These are phyloP conservation scores for Suillus cothurnatus DNA, from an alignment of 768 basidiomycete genomes.

Conservation along the genomic window DNA sequence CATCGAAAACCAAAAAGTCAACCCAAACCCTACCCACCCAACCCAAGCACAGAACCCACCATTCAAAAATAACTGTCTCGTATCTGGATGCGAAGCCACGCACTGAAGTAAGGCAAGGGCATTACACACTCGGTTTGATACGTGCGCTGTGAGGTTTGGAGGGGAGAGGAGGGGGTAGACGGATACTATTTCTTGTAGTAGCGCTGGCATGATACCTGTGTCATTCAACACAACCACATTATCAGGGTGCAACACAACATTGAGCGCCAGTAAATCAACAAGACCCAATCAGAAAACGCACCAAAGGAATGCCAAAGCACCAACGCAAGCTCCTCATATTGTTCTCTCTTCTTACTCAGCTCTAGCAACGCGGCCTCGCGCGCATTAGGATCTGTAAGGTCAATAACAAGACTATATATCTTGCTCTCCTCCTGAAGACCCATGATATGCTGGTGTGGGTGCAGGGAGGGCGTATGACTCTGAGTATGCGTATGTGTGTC, in stretches of 20 bases:
- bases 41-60: slow-evolving; percentile 48
- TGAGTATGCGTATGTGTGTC: slow-evolving; percentile 31
- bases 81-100: slow-evolving; percentile 97
- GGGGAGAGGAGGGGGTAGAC: slow-evolving; percentile 96
- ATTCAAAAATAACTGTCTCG: slow-evolving; percentile 91
- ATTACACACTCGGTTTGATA: slow-evolving; percentile 98
- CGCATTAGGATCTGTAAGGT: slow-evolving; percentile 79
- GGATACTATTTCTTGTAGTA: slow-evolving; percentile 96
- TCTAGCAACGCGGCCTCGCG: slow-evolving; percentile 91
- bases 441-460: slow-evolving; percentile 56
- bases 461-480: slow-evolving; percentile 52
- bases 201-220: slow-evolving; percentile 94
- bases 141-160: slow-evolving; percentile 94
- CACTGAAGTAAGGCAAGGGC: slow-evolving; percentile 97
- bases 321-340: slow-evolving; percentile 97
- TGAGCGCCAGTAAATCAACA: neutral
- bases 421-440: slow-evolving; percentile 70
- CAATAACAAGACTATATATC: slow-evolving; percentile 89
- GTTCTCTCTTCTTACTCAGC: slow-evolving; percentile 97
- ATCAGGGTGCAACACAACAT: neutral
- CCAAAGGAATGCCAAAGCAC: slow-evolving; percentile 99
- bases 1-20: slow-evolving; percentile 8
- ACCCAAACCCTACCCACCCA: neutral
- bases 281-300: slow-evolving; percentile 35
- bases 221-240: slow-evolving; percentile 3